These are phyloP conservation scores for Cajanus cajan DNA, from an alignment of 306 rosid genomes.

Conservation along the genomic window DNA sequence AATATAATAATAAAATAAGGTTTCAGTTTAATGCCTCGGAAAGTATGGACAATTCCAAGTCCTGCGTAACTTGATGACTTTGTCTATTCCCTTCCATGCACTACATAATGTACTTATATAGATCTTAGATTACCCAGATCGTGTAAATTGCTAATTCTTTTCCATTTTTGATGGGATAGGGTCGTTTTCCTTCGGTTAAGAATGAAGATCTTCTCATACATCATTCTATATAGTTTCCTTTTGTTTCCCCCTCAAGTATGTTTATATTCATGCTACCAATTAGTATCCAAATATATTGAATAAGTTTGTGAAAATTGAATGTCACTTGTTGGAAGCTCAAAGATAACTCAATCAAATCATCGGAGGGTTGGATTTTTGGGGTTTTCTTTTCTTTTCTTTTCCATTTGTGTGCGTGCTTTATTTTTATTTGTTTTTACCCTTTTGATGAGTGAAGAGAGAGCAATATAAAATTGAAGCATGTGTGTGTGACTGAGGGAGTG, in stretches of 20 bases:
- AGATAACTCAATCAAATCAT: slow-evolving; percentile 4
- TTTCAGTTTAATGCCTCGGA: slow-evolving; percentile 48
- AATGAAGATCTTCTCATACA: not conserved
- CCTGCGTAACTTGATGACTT: slow-evolving; percentile 17
- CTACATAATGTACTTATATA: not conserved
- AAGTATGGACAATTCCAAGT: slow-evolving; percentile 45
- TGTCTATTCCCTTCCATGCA: not conserved
- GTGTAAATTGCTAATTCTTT: not conserved
- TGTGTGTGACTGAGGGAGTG: slow-evolving; percentile 13
- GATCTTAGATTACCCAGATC: not conserved
- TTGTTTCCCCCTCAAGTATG: not conserved
- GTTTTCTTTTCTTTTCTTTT: not conserved
- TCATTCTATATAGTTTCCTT: not conserved
- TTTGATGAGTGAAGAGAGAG: slow-evolving; percentile 6
- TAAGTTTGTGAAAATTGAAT: not conserved
- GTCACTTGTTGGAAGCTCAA: not conserved
- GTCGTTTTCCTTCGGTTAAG: not conserved
- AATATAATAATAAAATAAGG: slow-evolving; percentile 38
- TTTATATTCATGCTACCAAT: not conserved
- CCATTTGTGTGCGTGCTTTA: slow-evolving; percentile 13
- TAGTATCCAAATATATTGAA: not conserved
- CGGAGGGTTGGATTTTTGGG: not conserved
- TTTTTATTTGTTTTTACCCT: not conserved
- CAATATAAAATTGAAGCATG: not conserved
- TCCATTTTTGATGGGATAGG: not conserved